Conservation (phyloP, 768 basidiomycete genomes). For the Hydnum rufescens region DNA sequence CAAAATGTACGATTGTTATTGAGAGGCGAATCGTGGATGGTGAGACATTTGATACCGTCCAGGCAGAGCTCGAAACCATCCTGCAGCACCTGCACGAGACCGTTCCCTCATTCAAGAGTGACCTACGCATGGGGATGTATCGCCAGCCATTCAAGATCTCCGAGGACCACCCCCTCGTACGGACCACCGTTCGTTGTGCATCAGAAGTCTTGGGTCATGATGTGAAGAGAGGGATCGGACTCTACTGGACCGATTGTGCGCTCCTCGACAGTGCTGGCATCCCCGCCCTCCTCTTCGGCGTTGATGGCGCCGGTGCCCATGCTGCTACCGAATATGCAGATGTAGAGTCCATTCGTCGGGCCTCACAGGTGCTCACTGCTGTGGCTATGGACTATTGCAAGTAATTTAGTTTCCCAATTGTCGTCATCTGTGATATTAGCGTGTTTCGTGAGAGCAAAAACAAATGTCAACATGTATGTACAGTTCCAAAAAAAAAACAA, state of each 20-base stretch:
- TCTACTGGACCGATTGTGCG: slow-evolving; percentile 5
- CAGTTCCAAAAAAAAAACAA: too few relatives aligned
- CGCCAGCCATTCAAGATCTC: slow-evolving; percentile 1
- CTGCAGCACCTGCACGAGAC: background rate
- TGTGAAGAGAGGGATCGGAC: background rate
- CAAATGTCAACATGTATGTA: too few relatives aligned
- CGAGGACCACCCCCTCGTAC: background rate
- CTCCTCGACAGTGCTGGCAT: background rate
- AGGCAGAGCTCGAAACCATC: slow-evolving; percentile 2
- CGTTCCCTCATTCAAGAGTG: background rate
- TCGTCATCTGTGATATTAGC: too few relatives aligned
- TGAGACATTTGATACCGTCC: slow-evolving; percentile 8
- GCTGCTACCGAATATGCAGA: slow-evolving; percentile 3
- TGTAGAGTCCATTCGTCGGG: background rate
- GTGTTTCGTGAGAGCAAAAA: too few relatives aligned
- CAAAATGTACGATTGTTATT: slow-evolving; percentile 5
- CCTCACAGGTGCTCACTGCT: background rate
- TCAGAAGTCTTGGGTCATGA: background rate
- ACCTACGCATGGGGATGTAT: background rate
- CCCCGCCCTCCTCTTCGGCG: slow-evolving; percentile 3
- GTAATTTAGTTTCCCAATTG: too few relatives aligned
- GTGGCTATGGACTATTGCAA: background rate
- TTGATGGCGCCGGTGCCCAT: slow-evolving; percentile 4
- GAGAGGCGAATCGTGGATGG: slow-evolving; percentile 10
- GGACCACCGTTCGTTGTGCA: background rate